Evolutionary conservation across 441 rosid genomes (phyloP).

Genomic region (Erysimum pusillum): DNA sequence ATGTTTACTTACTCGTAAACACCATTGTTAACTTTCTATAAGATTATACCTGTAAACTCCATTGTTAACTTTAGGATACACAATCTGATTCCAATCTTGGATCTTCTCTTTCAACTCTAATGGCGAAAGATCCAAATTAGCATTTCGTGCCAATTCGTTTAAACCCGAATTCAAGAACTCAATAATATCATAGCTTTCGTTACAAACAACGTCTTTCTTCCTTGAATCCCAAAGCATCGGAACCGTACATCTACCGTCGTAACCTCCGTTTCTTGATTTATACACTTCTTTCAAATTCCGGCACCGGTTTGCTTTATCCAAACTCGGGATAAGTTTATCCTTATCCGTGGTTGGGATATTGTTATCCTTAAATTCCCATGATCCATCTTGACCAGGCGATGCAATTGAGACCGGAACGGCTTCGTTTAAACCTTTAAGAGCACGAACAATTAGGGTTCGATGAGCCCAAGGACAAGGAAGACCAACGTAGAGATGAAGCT

Average conservation of each 20-base stretch:
- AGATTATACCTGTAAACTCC: slow-evolving; percentile 77
- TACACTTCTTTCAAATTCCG: slow-evolving; percentile 82
- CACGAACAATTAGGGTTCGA: slow-evolving; percentile 80
- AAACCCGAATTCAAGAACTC: slow-evolving; percentile 73
- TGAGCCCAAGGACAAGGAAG: slow-evolving; percentile 98
- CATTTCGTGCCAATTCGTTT: slow-evolving; percentile 58
- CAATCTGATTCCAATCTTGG: slow-evolving; percentile 72
- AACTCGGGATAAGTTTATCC: slow-evolving; percentile 61
- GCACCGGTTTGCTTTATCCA: slow-evolving; percentile 62
- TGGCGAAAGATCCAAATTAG: slow-evolving; percentile 73
- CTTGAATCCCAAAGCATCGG: slow-evolving; percentile 85
- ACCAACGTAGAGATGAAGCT: slow-evolving; percentile 86
- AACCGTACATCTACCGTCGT: slow-evolving; percentile 77
- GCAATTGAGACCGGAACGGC: slow-evolving; percentile 75
- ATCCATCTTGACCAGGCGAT: slow-evolving; percentile 78
- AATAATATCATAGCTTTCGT: slow-evolving; percentile 85
- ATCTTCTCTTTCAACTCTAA: slow-evolving; percentile 57
- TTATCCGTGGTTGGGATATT: slow-evolving; percentile 28
- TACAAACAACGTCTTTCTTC: slow-evolving; percentile 73
- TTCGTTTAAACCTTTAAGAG: slow-evolving; percentile 82
- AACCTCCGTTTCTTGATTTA: slow-evolving; percentile 63
- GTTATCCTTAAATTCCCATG: slow-evolving; percentile 71
- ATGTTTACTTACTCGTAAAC: slow-evolving; percentile 67
- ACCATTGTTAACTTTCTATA: slow-evolving; percentile 69
- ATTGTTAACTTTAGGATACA: slow-evolving; percentile 82